Conservation (phyloP, 495 filamentous ascomycete genomes). For the Cenococcum geophilum region DNA sequence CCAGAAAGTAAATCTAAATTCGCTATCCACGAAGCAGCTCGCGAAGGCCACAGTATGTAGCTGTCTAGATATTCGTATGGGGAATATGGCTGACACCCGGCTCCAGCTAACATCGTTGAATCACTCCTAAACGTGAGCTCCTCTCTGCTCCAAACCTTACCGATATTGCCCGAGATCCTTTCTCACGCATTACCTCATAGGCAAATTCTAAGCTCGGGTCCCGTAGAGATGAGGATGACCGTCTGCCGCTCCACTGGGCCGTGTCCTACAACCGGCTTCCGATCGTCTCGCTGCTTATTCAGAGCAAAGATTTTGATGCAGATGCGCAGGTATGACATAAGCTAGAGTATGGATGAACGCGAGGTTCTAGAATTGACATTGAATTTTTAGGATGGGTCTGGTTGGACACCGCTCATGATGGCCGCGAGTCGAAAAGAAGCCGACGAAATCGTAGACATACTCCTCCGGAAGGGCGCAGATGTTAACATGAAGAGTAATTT, state of each 20-base stretch:
- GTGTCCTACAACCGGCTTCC: conserved; percentile 72
- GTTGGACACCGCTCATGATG: conserved; percentile 96
- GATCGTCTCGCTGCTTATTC: conserved; percentile 65
- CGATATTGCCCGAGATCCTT: not conserved
- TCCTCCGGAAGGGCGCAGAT: conserved; percentile 76
- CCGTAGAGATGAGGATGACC: conserved; percentile 77
- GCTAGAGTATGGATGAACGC: not conserved
- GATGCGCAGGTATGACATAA: conserved; percentile 63
- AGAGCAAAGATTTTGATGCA: conserved; percentile 70
- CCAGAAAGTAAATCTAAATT: conserved; percentile 50
- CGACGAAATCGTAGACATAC: conserved; percentile 62
- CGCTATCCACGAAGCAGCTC: conserved; percentile 80
- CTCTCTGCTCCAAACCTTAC: conserved; percentile 18
- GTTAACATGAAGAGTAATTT: conserved; percentile 67
- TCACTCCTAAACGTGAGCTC: conserved; percentile 62
- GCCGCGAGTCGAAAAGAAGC: conserved; percentile 68
- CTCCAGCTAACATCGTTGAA: conserved; percentile 59
- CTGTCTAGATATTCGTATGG: conserved; percentile 16
- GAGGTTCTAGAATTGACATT: not conserved
- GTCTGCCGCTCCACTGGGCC: conserved; percentile 93
- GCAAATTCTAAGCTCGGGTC: conserved; percentile 73
- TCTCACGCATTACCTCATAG: conserved; percentile 37
- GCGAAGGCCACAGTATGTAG: conserved; percentile 74
- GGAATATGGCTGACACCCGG: conserved; percentile 25
- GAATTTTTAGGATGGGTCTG: conserved; percentile 62